phyloP scores from a whole-genome alignment of 1,284 basidiomycete genomes.

The Ustilago vetiveriae region DNA sequence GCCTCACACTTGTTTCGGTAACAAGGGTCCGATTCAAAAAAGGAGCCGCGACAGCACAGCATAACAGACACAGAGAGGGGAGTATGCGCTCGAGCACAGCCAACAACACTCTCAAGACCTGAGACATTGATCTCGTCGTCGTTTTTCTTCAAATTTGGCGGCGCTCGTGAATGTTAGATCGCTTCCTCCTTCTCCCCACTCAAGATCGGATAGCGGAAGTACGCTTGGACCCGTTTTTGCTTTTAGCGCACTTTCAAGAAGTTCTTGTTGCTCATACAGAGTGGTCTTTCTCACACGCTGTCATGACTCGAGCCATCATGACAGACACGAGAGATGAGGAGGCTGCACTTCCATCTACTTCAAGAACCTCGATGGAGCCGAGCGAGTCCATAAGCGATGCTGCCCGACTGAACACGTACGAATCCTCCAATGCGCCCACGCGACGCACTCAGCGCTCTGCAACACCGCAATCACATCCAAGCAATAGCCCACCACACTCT shows the following conservation, averaged over 20 bases:
- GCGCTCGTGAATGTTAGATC: too few species aligned
- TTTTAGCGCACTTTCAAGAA: too few species aligned
- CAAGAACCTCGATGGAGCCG: too few species aligned
- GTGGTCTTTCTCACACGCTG: background rate
- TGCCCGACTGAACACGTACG: too few species aligned
- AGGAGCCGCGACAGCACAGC: conserved; percentile 2
- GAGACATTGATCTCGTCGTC: background rate
- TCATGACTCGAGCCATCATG: too few species aligned
- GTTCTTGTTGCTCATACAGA: background rate
- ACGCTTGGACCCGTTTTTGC: conserved; percentile 12
- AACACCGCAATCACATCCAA: conserved; percentile 2
- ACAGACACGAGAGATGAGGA: too few species aligned
- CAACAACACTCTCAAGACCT: background rate
- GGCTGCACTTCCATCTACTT: too few species aligned
- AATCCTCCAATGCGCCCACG: background rate
- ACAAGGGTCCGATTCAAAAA: conserved; percentile 12
- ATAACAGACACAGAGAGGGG: background rate
- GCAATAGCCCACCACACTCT: background rate
- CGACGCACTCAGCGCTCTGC: conserved; percentile 1
- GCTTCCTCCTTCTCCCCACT: too few species aligned
- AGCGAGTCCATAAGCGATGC: too few species aligned
- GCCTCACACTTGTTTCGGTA: conserved; percentile 4
- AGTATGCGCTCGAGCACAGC: background rate
- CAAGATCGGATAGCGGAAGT: conserved; percentile 10
- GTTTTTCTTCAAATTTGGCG: too few species aligned